phyloP scores from a whole-genome alignment of 164 flowering plant species.

The Berberis thunbergii region DNA sequence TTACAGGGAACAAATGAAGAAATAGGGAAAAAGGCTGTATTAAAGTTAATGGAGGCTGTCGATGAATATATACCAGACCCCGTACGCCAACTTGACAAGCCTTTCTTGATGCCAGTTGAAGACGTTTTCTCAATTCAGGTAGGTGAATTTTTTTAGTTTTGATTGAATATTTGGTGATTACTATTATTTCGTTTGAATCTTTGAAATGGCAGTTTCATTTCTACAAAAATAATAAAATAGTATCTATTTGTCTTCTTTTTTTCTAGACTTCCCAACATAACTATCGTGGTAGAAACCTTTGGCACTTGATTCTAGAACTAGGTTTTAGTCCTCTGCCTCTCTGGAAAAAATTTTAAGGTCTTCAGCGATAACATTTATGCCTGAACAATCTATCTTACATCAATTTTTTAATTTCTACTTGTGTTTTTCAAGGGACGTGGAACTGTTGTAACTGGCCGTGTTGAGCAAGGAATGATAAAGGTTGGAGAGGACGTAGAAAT shows the following conservation, averaged over 20 bases:
- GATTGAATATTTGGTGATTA: too few relatives aligned
- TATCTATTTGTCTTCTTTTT: constrained; percentile 2
- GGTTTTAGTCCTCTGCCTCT: too few relatives aligned
- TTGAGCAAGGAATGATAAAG: constrained; percentile 91
- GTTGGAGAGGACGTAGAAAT: constrained; percentile 94
- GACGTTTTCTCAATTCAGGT: constrained; percentile 99
- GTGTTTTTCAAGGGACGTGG: constrained; percentile 71
- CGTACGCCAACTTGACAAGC: constrained; percentile 89
- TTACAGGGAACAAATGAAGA: constrained; percentile 89
- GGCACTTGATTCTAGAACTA: too few relatives aligned
- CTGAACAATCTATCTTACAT: background rate
- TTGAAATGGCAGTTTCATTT: background rate
- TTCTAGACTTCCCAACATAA: too few relatives aligned
- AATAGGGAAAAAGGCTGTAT: constrained; percentile 72
- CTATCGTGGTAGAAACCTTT: too few relatives aligned
- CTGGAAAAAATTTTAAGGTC: too few relatives aligned
- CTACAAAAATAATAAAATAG: background rate
- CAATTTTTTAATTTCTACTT: constrained; percentile 1
- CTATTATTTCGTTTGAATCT: too few relatives aligned
- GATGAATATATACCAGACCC: constrained; percentile 95
- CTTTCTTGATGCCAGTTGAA: constrained; percentile 94
- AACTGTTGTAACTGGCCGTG: constrained; percentile 96
- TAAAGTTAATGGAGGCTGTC: constrained; percentile 93
- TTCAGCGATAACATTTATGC: too few relatives aligned
- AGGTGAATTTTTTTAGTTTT: background rate